Conservation (phyloP, 2,329 filamentous ascomycete genomes). For the Fusarium sp. region DNA sequence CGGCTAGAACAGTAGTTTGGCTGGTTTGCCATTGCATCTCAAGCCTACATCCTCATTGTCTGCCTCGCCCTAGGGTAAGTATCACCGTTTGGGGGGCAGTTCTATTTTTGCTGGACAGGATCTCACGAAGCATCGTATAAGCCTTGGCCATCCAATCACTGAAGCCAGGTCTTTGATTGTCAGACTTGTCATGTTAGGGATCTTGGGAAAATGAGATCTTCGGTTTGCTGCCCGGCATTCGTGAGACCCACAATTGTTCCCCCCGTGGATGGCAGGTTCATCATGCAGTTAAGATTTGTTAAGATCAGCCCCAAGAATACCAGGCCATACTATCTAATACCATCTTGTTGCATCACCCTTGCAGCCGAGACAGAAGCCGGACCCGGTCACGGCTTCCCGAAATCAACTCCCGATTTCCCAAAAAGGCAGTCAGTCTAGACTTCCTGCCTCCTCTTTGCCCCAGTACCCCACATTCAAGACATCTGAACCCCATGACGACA, state of each 20-base stretch:
- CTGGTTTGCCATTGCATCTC: background rate
- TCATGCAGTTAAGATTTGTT: constrained; percentile 18
- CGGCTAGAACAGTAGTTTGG: background rate
- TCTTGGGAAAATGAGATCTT: constrained; percentile 20
- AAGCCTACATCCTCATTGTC: background rate
- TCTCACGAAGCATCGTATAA: background rate
- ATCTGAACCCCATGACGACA: constrained; percentile 36
- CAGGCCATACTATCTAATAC: background rate
- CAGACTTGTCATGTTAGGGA: background rate
- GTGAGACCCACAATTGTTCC: constrained; percentile 4
- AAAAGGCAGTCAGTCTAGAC: constrained; percentile 37
- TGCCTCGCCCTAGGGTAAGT: background rate
- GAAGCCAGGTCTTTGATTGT: constrained; percentile 3
- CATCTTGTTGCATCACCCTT: constrained; percentile 6
- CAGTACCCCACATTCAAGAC: constrained; percentile 43
- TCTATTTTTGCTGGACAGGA: background rate
- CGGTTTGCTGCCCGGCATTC: constrained; percentile 28
- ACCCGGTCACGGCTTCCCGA: constrained; percentile 43
- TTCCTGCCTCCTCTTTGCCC: constrained; percentile 40
- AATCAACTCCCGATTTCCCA: constrained; percentile 47
- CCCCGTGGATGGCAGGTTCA: constrained; percentile 3
- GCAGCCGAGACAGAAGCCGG: constrained; percentile 45
- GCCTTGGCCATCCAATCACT: background rate
- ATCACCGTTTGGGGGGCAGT: background rate
- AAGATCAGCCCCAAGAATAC: background rate